phyloP scores from a whole-genome alignment of 2,329 filamentous ascomycete genomes.

The Exophiala calicioides region DNA sequence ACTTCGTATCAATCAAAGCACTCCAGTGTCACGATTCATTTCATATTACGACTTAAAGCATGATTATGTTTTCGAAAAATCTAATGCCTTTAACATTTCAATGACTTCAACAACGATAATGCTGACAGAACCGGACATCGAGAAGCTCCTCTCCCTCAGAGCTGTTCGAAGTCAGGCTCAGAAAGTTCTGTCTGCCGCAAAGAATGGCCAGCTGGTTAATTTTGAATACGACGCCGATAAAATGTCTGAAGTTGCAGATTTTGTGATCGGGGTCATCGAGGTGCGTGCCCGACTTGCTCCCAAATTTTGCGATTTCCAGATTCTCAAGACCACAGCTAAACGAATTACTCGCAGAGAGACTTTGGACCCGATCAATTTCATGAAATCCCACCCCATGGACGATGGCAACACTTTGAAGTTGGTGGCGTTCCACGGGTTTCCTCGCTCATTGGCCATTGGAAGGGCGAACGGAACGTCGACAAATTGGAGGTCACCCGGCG shows the following conservation, averaged over 20 bases:
- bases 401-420: slow-evolving; percentile 66
- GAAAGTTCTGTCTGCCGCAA: slow-evolving; percentile 2
- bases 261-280: slow-evolving; percentile 6
- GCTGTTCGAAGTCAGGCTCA: slow-evolving; percentile 4
- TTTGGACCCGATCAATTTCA: slow-evolving; percentile 52
- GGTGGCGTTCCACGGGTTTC: slow-evolving; percentile 54
- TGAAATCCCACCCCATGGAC: slow-evolving; percentile 56
- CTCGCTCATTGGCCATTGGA: slow-evolving; percentile 45
- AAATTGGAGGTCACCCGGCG: slow-evolving; percentile 59
- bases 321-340: slow-evolving; percentile 2
- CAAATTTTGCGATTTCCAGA: background rate
- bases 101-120: no score
- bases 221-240: slow-evolving; percentile 7
- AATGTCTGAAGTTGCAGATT: slow-evolving; percentile 1
- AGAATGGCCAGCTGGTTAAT: slow-evolving; percentile 5
- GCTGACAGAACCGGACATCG: slow-evolving; percentile 4
- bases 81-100: slow-evolving; percentile 1
- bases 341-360: slow-evolving; percentile 45
- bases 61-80: no score
- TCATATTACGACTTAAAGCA: no score
- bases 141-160: slow-evolving; percentile 6
- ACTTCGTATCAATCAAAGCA: no score
- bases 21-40: no score
- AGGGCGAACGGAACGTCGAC: slow-evolving; percentile 62
- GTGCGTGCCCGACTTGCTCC: background rate